Base-by-base conservation (phyloP, 2,329 filamentous ascomycete genomes). In the Gyromitra esculenta region DNA sequence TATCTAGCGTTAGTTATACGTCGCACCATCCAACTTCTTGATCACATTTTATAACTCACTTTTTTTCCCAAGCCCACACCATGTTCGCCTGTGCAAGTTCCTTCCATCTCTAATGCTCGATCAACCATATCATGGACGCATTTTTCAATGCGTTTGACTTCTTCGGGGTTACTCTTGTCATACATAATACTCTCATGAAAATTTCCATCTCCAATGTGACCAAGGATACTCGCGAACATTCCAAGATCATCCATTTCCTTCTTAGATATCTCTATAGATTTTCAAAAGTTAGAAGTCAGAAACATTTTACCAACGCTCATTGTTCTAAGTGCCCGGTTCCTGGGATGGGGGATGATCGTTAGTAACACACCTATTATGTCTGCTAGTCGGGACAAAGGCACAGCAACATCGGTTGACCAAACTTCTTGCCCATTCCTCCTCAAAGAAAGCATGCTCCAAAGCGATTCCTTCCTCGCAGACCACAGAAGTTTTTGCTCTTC, bases 101-200 rank as follows among this genome's bases (percentile, higher is more conserved):
- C 93, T 76, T 97, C 94, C 94, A 97, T 97, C 79, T 95, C 92
- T 31, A 97, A 84, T 1, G 94, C 94, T n/a, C 93, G 89, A 80
- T 91, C 88, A 21, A 97, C 93, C 94, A 97, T 97, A 80, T 93
- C 91, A 82, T 94, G 90, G 60, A 97, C 93, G 79, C 92, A 93
- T 70, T 87, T 87, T 82, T 96, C 92, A 0, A 96, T 93, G 79
- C 91, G 92, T 54, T 87, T 90, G 72, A 88, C 88, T 84, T 97
- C 92, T 35, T 86, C 89, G 1, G 88, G 87, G 71, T 94, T 86
- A 31, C 86, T 87, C 35, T 88, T 88, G 83, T 96, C 89, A 83
- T 97, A 97, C 84, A 97, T 91, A 84, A 97, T 96, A 82, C 91
- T 92, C 82, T 94, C 91, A 83, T 97, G 94, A 85, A 97, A 97